Base-by-base conservation (phyloP, 306 rosid species). In the Prinsepia uniflora region DNA sequence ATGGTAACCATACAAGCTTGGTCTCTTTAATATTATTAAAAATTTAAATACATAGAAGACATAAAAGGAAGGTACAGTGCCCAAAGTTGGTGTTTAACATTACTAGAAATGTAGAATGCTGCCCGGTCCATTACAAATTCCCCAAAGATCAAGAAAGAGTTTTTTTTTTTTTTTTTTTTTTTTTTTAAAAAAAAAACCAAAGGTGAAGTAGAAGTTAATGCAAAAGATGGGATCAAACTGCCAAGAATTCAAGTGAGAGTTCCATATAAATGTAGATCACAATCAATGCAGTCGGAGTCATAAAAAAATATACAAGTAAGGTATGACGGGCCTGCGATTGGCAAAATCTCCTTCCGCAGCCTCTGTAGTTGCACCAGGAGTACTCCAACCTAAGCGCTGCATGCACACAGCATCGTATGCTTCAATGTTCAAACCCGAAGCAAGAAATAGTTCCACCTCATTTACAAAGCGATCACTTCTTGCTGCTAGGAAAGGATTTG, bases 381-480 rank as follows among this genome's bases (percentile, higher is more conserved):
- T 76, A 71, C 88, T 87, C 94, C 98, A 86, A 50, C 96, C 92
- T 74, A 90, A 69, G 59, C 96, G 76, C 74, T 94, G 98, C 54
- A 80, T 80, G 79, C 84, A 90, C 67, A 86, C 97, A 17, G 92
- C 89, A 71, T 90, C 97, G 22, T 86, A 89, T 10, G 96, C 98
- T 84, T 89, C 95, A 19, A 94, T 83, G 69, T 84, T 90, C 81
- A 94, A 84, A 53, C 92, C 89, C 19, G 97, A 94, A 74, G 95
- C 91, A 78, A 94, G 89, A 89, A 90, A 94, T 48, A 87, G 82
- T 73, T 90, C 91, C 78, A 90, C 69, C 84, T 94, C 97, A 6
- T 76, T 70, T 14, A 87, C 78, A 81, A 94, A 86, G 64, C 89
- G 81, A 50, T 80, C 89, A 0, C 96, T 80, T 84, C 92, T 87